Evolutionary conservation across 805 yeast genomes (phyloP), one percentile per base, ranked within the genome.

Genomic region (Hanseniaspora singularis): DNA sequence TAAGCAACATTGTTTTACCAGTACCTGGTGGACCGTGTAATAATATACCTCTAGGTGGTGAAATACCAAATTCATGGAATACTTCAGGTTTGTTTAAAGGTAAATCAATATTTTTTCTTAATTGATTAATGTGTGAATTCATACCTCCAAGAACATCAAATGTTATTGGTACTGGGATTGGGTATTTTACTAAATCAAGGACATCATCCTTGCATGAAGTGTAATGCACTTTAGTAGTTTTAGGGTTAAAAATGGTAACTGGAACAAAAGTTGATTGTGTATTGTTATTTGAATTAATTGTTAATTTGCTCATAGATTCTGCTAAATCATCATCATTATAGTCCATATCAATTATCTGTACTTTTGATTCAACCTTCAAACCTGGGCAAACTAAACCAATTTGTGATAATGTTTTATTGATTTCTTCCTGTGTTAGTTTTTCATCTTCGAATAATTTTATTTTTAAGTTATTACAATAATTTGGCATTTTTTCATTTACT

Each of bases 11-110:
- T 1, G 96, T 83, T 60, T 89, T 89, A 43, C 98, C 98, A 0
- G 96, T 89, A 3, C 98, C 98, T 2, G 97, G 92, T 2, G 96
- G 95, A 0, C 98, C 98, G 64, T 89, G 95, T 11, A 89, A 64
- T 14, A 89, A 65, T n/a, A 89, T 77, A 30, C 98, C 98, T 49
- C 96, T 69, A 12, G 96, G 96, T 8, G 98, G 96, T 8, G 80
- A 71, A 16, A 87, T 80, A n/a, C 89, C 87, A 65, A 89, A 92
- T 46, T 82, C 77, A 7, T 79, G 70, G 55, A 88, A 89, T 27
- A 86, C 63, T 5, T 72, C 70, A 0, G 96, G 95, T 49, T 76
- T 76, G 50, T 79, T 76, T 22, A 92, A 68, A 0, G 99, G 96
- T 2, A 89, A 67, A 46, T 82, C 82, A 8, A 88, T 76, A 0